phyloP scores from a whole-genome alignment of 2,329 filamentous ascomycete species.

The Onygenales sp. region DNA sequence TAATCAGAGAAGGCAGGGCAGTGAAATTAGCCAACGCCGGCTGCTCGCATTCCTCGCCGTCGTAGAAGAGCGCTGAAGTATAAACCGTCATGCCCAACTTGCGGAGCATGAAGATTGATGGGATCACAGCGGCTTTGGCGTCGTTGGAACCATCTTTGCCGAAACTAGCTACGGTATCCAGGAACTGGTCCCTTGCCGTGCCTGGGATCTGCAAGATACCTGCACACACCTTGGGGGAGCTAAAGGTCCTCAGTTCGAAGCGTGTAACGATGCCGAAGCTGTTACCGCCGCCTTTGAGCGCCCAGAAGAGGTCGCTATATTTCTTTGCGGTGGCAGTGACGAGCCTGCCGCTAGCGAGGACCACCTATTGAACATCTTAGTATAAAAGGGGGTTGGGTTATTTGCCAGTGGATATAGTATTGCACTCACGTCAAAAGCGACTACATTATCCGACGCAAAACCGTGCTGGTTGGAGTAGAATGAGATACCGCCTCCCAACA shows the following conservation, averaged over 20 bases:
- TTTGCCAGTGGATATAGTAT: not conserved
- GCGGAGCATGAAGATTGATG: not conserved
- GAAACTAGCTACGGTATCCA: not conserved
- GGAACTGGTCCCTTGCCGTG: not conserved
- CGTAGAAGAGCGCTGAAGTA: conserved; percentile 1
- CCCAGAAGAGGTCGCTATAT: conserved; percentile 26
- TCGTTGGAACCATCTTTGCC: not conserved
- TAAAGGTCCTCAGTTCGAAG: conserved; percentile 11
- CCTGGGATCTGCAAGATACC: not conserved
- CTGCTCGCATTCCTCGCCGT: conserved; percentile 1
- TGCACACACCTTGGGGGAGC: not conserved
- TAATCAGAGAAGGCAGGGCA: not conserved
- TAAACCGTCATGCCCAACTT: not conserved
- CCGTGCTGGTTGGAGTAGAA: conserved; percentile 25
- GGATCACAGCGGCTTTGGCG: conserved; percentile 1
- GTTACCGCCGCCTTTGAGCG: conserved; percentile 26
- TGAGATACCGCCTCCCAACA: conserved; percentile 26
- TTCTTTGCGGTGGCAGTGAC: conserved; percentile 15
- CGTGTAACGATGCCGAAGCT: conserved; percentile 26
- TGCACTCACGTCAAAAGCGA: conserved; percentile 20
- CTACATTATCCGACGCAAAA: conserved; percentile 25
- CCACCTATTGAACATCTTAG: conserved; percentile 4
- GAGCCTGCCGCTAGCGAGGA: conserved; percentile 22
- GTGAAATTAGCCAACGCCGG: not conserved
- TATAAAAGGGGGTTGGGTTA: not conserved